phyloP scores from a whole-genome alignment of 1,139 yeast species.

The Taiozyma sp. region DNA sequence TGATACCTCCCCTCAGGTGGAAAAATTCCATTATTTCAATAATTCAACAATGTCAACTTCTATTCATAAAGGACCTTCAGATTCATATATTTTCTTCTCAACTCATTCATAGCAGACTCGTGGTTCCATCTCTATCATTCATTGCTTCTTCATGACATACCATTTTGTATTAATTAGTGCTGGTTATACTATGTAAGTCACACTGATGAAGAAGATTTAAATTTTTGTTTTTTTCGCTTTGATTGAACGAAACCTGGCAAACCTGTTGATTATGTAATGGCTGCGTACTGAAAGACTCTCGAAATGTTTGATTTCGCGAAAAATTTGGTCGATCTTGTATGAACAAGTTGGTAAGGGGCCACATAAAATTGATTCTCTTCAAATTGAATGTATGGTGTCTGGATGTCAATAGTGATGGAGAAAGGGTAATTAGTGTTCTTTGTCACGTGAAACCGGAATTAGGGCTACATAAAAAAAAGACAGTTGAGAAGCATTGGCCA shows the following conservation, averaged over 20 bases:
- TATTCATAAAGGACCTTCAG: not conserved
- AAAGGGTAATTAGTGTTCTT: not conserved
- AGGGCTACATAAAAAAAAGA: not conserved
- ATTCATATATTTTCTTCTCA: not conserved
- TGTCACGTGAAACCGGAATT: not conserved
- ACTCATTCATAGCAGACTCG: not conserved
- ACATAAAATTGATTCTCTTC: not conserved
- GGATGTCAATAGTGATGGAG: not conserved
- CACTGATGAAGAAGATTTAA: not conserved
- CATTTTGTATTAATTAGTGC: constrained; percentile 11
- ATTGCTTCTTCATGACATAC: constrained; percentile 4
- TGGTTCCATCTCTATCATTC: not conserved
- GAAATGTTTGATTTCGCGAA: not conserved
- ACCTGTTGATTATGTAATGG: not conserved
- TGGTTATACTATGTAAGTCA: constrained; percentile 2
- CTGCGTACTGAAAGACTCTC: not conserved
- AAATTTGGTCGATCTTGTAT: not conserved
- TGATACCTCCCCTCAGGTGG: not conserved
- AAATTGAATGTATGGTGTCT: not conserved
- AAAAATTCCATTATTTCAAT: not conserved
- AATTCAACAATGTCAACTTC: not conserved
- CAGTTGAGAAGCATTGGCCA: no score
- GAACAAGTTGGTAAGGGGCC: not conserved
- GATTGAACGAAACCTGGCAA: not conserved
- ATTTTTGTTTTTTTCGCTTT: not conserved